phyloP scores from a whole-genome alignment of 176 grass and related monocot genomes.

The Eragrostis nindensis region DNA sequence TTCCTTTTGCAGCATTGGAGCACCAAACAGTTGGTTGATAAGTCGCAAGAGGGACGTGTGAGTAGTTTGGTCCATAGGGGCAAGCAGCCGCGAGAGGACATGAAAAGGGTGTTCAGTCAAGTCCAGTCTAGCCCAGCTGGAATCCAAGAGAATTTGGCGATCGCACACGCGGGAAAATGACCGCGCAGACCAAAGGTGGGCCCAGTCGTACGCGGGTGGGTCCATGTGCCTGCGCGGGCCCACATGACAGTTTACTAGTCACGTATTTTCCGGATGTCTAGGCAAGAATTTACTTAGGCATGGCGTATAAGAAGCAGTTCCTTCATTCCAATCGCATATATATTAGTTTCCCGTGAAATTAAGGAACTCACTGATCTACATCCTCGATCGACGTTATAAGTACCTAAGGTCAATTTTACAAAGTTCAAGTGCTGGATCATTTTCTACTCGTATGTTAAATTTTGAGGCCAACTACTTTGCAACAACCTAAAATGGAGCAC shows the following conservation, averaged over 20 bases:
- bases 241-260: neutral
- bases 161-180: constrained; percentile 27
- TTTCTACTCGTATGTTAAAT: too few species aligned
- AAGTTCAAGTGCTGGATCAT: too few species aligned
- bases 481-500: too few species aligned
- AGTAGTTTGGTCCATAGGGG: neutral
- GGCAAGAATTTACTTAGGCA: too few species aligned
- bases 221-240: neutral
- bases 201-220: neutral
- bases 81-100: neutral
- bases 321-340: too few species aligned
- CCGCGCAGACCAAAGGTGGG: constrained; percentile 1
- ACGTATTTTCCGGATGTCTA: too few species aligned
- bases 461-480: too few species aligned
- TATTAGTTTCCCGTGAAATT: too few species aligned
- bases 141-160: neutral
- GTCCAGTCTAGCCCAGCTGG: constrained; percentile 26
- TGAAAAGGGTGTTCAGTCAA: neutral
- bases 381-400: too few species aligned
- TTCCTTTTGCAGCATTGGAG: neutral
- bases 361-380: too few species aligned
- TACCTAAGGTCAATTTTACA: too few species aligned
- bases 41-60: neutral
- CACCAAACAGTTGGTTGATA: constrained; percentile 2
- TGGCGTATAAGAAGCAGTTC: too few species aligned